A percentile compares a stretch with the other conserved stretches of the same genome.
Conservation (phyloP, 192 early-diverging fungal genomes). For the Coemansia sp. region DNA sequence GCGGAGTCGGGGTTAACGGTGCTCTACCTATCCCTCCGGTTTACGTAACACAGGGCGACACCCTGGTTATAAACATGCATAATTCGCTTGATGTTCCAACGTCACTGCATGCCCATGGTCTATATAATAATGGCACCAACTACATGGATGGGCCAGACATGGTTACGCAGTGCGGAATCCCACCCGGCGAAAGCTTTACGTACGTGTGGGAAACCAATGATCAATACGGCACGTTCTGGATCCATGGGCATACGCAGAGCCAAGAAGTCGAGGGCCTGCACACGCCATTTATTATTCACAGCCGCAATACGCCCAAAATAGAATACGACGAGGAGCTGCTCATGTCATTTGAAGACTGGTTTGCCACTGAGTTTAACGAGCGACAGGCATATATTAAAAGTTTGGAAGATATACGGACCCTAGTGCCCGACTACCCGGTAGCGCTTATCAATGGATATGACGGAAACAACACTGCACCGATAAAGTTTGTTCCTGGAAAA, state of each 20-base stretch:
- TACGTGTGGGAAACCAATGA: background rate
- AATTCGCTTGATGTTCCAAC: background rate
- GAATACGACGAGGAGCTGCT: no score
- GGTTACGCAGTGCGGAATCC: background rate
- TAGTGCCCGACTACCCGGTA: constrained; percentile 54
- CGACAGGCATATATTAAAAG: background rate
- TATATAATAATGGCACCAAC: background rate
- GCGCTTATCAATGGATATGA: constrained; percentile 41
- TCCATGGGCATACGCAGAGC: no score
- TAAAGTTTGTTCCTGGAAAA: constrained; percentile 69
- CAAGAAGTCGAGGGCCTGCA: no score
- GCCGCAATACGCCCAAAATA: no score
- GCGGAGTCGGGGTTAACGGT: background rate
- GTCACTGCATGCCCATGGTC: background rate
- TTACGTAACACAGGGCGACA: background rate
- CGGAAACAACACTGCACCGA: constrained; percentile 53
- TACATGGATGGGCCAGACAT: background rate
- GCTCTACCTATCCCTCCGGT: background rate
- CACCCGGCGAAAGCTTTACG: background rate
- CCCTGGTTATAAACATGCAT: background rate
- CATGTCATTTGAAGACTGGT: background rate
- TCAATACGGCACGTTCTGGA: background rate
- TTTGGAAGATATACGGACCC: constrained; percentile 56
- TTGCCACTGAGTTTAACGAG: background rate
- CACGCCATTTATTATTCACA: no score